Conservation (phyloP, 805 yeast species). For the Brettanomyces nanus region DNA sequence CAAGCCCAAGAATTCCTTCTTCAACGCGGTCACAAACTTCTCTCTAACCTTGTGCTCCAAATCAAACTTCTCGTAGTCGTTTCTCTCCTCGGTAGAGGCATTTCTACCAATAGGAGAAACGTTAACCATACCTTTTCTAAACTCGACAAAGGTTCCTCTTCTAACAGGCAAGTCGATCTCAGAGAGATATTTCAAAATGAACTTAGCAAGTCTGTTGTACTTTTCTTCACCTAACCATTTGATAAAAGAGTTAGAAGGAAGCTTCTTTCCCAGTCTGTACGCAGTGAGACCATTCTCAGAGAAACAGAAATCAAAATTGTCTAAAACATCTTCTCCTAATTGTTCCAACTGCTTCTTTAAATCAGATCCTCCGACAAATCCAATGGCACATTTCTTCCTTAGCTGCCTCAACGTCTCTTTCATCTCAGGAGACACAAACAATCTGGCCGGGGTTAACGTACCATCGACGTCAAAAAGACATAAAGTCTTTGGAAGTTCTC, state of each 20-base stretch:
- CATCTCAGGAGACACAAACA: conserved; percentile 64
- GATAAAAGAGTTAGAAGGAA: conserved; percentile 91
- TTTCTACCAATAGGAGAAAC: conserved; percentile 98
- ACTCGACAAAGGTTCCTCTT: conserved; percentile 98
- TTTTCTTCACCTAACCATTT: conserved; percentile 92
- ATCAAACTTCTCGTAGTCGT: conserved; percentile 84
- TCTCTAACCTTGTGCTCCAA: conserved; percentile 73
- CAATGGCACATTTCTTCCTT: conserved; percentile 89
- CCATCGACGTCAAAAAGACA: conserved; percentile 98
- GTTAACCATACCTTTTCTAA: conserved; percentile 99
- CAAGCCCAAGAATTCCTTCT: conserved; percentile 71
- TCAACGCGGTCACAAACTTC: conserved; percentile 76
- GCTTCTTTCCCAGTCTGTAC: conserved; percentile 78
- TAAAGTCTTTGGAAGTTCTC: conserved; percentile 77
- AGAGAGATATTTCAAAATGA: conserved; percentile 76
- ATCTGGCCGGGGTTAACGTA: conserved; percentile 95
- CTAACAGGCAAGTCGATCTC: conserved; percentile 88
- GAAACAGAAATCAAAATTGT: conserved; percentile 90
- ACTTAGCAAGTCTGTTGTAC: conserved; percentile 83
- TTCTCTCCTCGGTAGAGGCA: conserved; percentile 90
- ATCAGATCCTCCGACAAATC: conserved; percentile 97
- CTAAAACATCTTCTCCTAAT: conserved; percentile 70
- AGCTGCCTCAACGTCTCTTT: conserved; percentile 58
- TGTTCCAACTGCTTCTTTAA: conserved; percentile 93
- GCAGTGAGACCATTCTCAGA: conserved; percentile 98